Percentiles rank a stretch among this genome's conserved stretches.
phyloP scores from a whole-genome alignment of 179 eudicot genomes.

The Vitellaria paradoxa region DNA sequence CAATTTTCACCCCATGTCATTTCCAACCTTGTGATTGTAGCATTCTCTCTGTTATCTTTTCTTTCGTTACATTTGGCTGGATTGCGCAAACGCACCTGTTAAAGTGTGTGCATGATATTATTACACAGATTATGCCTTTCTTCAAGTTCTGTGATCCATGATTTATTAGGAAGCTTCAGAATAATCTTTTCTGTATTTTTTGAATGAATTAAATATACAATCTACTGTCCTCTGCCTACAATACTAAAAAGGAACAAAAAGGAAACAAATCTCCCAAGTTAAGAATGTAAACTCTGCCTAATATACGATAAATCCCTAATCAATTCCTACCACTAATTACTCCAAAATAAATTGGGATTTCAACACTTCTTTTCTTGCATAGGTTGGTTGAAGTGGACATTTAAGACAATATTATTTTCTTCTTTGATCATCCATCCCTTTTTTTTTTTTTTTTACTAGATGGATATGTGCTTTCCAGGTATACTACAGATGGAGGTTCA shows the following conservation, averaged over 20 bases:
- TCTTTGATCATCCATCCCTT: conserved; percentile 6
- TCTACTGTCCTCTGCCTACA: no score
- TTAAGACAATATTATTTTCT: neutral
- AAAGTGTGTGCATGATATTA: neutral
- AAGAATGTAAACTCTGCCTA: no score
- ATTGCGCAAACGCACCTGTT: neutral
- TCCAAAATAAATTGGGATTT: no score
- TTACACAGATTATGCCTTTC: conserved; percentile 2
- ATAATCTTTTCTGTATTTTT: no score
- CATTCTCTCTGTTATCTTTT: neutral
- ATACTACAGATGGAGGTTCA: conserved; percentile 95
- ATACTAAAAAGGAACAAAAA: no score
- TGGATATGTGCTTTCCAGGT: conserved; percentile 39
- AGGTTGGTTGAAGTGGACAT: neutral
- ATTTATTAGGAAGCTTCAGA: neutral
- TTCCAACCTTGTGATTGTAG: neutral
- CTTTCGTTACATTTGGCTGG: neutral
- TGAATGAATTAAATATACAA: no score
- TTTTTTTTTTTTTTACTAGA: conserved; percentile 13
- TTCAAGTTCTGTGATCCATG: conserved; percentile 5
- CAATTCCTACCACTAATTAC: no score
- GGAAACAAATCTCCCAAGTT: no score
- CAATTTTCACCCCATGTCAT: neutral
- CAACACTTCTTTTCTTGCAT: neutral
- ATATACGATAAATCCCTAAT: no score